Evolutionary conservation across 345 rosid species (phyloP), one percentile per base, ranked within the genome.

Genomic region (Populus euphratica): DNA sequence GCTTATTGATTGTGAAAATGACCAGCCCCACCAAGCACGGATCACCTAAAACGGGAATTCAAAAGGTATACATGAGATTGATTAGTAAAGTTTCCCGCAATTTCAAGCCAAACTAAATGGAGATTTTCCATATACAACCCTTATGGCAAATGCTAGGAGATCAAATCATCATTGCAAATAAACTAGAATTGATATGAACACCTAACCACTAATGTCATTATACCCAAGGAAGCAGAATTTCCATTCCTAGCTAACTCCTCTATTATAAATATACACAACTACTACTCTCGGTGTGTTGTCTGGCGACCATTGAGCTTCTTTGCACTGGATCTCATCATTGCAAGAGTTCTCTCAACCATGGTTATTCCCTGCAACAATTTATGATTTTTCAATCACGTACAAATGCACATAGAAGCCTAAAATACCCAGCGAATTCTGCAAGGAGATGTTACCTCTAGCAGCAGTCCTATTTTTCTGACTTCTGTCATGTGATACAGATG

Each of bases 401-500:
- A 59, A 59, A 59, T 10, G 6, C 63, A 23, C 63, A 59, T 23
- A 4, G 0, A 23, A 59, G 16, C 29, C 16, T 59, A 12, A 12
- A 23, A 59, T 17, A 41, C 23, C 65, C 56, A 3, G 64, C 17
- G 56, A 43, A 65, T 36, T 67, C 20, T n/a, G 29, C 64, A 10
- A 23, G 29, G 29, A 68, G 20, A 71, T 43, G 72, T 79, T 33
- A 83, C 85, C 85, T 79, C 80, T 79, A 18, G 67, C 75, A 17
- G 72, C 49, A 49, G 17, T 61, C 80, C 72, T 79, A 62, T 62
- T 87, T 86, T 81, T 92, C 73, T 87, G 90, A 78, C 88, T 84
- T 86, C 65, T 94, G 78, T 88, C 94, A 76, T 89, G 93, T n/a
- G 87, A 88, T 35, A 85, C 82, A 3, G 96, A 90, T 5, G 97